phyloP scores from a whole-genome alignment of 495 filamentous ascomycete species.

The Penicillium subrubescens region DNA sequence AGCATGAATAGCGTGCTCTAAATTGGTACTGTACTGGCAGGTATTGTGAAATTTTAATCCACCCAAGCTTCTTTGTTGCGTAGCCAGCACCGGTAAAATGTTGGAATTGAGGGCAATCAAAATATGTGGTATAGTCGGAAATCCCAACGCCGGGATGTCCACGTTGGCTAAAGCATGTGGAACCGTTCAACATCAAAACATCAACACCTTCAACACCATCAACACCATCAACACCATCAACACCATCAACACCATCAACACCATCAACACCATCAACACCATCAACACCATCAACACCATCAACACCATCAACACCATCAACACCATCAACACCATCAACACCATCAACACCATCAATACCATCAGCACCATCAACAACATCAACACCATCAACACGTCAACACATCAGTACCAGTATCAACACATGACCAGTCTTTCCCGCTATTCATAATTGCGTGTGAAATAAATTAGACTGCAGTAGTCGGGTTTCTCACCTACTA shows the following conservation, averaged over 20 bases:
- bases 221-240: constrained; percentile 1
- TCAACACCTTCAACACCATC: constrained; percentile 2
- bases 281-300: not conserved
- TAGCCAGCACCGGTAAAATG: constrained; percentile 3
- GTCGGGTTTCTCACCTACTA: too few species aligned
- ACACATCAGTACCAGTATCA: too few species aligned
- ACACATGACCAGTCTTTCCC: too few species aligned
- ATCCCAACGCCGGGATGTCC: not conserved
- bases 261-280: not conserved
- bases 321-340: constrained; percentile 1
- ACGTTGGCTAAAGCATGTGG: constrained; percentile 3
- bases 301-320: constrained; percentile 1
- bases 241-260: constrained; percentile 1
- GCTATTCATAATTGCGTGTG: too few species aligned
- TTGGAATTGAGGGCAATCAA: constrained; percentile 3
- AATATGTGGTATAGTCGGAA: constrained; percentile 4
- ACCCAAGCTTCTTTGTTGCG: constrained; percentile 1
- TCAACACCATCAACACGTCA: too few species aligned
- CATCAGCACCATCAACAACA: not conserved
- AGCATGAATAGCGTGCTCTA: not conserved
- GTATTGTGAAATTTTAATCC: too few species aligned
- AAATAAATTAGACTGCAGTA: too few species aligned
- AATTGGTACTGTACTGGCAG: too few species aligned
- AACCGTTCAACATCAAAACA: constrained; percentile 2
- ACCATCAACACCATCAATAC: not conserved